Evolutionary conservation across 2,329 filamentous ascomycete species (phyloP), one percentile per base, ranked within the genome.

Genomic region (Bipolaris cookei): DNA sequence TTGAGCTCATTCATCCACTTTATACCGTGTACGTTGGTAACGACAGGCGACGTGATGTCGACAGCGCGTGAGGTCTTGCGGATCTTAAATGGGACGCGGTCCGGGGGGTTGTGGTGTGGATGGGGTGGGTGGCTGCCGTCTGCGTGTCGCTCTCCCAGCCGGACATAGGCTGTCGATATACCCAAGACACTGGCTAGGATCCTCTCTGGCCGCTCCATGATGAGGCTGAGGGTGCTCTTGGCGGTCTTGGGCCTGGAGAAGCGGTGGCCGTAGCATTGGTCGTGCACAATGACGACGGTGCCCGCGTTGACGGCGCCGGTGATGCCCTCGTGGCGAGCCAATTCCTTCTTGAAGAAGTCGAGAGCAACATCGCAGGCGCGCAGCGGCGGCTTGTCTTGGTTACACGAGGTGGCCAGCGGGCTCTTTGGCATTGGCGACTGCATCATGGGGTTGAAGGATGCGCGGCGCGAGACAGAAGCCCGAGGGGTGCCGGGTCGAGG

Each of bases 1-100:
- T 88, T 90, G 46, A 99, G 79, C 72, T 98, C 94, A 50, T 90
- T 87, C 93, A 98, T 97, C 94, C 94, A 97, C 63, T 90, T 90
- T 2, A 81, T 83, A 0, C 94, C 94, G 77, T 99, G 95, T 0
- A 99, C 92, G 72, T 94, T 92, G 6, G 91, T 94, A 6, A 98
- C 93, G 0, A 88, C 88, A 2, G 86, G 83, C 2, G 92, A 91
- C 16, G 84, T 85, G 30, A 99, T 81, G 5, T 90, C 79, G 51
- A 97, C 76, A 6, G 81, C 83, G 8, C 95, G 85, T 6, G 83
- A 83, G 0, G 93, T 95, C 77, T 93, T 96, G 58, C 86, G 86
- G 65, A 99, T 96, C 60, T 87, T 87, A 74, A 98, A 98, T 0
- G 92, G 92, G 18, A 89, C 84, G 49, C 79, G 82, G 41, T 85